Conservation (phyloP, 129 eudicot genomes). For the Centella asiatica region DNA sequence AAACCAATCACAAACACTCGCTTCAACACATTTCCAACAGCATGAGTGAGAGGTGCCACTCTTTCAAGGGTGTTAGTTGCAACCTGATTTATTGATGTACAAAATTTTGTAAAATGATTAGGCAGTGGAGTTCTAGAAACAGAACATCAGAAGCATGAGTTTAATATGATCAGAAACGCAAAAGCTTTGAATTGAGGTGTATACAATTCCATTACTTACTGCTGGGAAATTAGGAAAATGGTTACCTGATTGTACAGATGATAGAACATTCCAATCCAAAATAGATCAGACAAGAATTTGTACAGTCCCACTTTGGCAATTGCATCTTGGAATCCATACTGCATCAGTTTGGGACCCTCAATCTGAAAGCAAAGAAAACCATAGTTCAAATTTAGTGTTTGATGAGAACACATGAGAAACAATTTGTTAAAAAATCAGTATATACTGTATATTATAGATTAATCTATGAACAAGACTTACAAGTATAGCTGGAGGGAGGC, state of each 20-base stretch:
- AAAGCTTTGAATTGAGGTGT: neutral
- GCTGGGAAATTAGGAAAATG: neutral
- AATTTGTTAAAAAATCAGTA: too few species aligned
- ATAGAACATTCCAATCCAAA: constrained; percentile 61
- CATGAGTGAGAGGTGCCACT: constrained; percentile 62
- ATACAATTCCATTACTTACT: neutral
- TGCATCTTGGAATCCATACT: constrained; percentile 48
- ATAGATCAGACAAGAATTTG: constrained; percentile 45
- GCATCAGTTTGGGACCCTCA: constrained; percentile 54
- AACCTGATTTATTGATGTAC: constrained; percentile 19
- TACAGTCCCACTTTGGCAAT: constrained; percentile 49
- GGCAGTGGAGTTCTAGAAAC: too few species aligned
- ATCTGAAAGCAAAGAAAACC: constrained; percentile 20
- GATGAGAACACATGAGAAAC: too few species aligned
- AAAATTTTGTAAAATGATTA: neutral
- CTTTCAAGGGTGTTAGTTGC: constrained; percentile 55
- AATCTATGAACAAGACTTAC: constrained; percentile 25
- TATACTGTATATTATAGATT: neutral
- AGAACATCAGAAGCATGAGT: neutral
- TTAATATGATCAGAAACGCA: neutral
- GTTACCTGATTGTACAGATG: constrained; percentile 56
- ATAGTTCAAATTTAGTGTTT: neutral
- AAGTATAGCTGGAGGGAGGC: constrained; percentile 59
- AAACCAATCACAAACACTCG: constrained; percentile 61
- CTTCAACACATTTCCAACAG: constrained; percentile 57